These are phyloP conservation scores for Suillus fuscotomentosus DNA, from an alignment of 768 basidiomycete genomes.

Conservation along the genomic window DNA sequence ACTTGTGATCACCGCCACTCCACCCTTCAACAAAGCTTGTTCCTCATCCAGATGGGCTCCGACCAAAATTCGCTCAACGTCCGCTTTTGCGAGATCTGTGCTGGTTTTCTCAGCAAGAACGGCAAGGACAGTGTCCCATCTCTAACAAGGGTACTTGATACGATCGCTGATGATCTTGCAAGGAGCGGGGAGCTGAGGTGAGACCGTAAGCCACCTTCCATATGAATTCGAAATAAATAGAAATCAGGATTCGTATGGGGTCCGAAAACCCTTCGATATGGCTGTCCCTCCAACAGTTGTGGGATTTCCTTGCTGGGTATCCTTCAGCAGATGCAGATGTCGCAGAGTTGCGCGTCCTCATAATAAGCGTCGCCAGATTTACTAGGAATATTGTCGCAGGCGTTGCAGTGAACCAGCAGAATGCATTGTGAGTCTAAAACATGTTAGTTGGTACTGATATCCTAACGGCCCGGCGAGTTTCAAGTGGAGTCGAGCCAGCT, in stretches of 20 bases:
- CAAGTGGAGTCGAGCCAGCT: conserved; percentile 68
- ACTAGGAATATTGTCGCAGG: conserved; percentile 85
- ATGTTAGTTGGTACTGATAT: background rate
- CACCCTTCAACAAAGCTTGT: background rate
- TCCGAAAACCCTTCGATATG: conserved; percentile 47
- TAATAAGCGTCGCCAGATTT: conserved; percentile 64
- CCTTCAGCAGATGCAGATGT: conserved; percentile 35
- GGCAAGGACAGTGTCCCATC: conserved; percentile 15
- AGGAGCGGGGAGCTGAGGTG: conserved; percentile 38
- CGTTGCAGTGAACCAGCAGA: conserved; percentile 65
- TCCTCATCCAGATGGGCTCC: conserved; percentile 5
- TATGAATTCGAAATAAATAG: background rate
- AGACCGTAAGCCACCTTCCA: background rate
- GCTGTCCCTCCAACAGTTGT: conserved; percentile 52
- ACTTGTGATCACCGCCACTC: background rate
- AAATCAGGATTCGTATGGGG: conserved; percentile 35
- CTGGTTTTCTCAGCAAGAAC: conserved; percentile 36
- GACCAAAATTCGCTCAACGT: conserved; percentile 14
- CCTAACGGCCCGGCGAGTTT: conserved; percentile 5
- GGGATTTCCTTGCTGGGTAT: conserved; percentile 39
- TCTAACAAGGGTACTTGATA: conserved; percentile 45
- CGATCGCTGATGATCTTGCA: conserved; percentile 50
- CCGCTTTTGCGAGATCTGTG: conserved; percentile 43
- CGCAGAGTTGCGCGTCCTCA: conserved; percentile 37
- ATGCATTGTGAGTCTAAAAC: conserved; percentile 60